phyloP scores from a whole-genome alignment of 352 stramenopile genomes.

The Phytophthora ramorum region DNA sequence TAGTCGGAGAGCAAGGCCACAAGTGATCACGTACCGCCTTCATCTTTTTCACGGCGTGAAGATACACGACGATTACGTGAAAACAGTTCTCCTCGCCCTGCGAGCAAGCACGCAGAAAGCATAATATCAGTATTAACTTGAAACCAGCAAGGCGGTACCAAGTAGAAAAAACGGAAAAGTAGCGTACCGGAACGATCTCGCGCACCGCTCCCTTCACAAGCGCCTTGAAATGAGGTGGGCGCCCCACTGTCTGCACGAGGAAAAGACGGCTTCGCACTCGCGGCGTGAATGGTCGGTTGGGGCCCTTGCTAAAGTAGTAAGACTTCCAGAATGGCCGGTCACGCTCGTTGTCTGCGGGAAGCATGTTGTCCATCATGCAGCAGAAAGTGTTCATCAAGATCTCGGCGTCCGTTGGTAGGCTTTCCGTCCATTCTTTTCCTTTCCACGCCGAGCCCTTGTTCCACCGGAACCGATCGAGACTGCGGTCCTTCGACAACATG shows the following conservation, averaged over 20 bases:
- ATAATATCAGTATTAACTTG: constrained; percentile 5
- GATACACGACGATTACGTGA: constrained; percentile 84
- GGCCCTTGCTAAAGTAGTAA: constrained; percentile 80
- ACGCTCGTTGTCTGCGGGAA: constrained; percentile 76
- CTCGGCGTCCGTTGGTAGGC: constrained; percentile 78
- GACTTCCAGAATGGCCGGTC: constrained; percentile 86
- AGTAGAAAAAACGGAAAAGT: background rate
- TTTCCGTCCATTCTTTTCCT: constrained; percentile 86
- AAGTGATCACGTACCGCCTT: constrained; percentile 67
- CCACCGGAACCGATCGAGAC: constrained; percentile 85
- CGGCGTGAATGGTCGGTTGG: constrained; percentile 76
- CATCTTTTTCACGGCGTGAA: constrained; percentile 86
- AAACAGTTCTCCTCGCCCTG: constrained; percentile 89
- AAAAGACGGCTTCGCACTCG: constrained; percentile 76
- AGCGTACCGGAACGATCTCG: constrained; percentile 82
- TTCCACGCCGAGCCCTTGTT: constrained; percentile 85
- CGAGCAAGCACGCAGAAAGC: constrained; percentile 6
- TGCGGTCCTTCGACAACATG: constrained; percentile 89
- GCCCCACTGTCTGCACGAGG: constrained; percentile 75
- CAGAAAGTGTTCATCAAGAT: constrained; percentile 91
- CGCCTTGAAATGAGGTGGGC: constrained; percentile 87
- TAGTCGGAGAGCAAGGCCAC: background rate
- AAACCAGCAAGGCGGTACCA: background rate
- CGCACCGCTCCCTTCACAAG: constrained; percentile 76
- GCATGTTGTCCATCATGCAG: constrained; percentile 89